Conservation (phyloP, 441 rosid species). For the Metrosideros polymorpha region DNA sequence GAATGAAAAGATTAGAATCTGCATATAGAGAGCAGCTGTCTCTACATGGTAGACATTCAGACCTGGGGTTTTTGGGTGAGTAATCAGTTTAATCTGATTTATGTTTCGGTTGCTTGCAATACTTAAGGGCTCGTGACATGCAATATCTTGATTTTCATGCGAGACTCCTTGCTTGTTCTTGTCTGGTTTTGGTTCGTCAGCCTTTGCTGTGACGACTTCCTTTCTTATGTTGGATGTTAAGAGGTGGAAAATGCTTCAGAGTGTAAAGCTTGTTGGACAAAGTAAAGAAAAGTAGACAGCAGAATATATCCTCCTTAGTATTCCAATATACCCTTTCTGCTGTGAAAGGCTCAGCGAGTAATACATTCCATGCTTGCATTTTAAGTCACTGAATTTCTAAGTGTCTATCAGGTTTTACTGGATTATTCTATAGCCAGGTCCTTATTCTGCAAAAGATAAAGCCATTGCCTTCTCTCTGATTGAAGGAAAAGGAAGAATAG, state of each 20-base stretch:
- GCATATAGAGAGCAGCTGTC: not conserved
- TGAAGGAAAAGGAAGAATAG: not conserved
- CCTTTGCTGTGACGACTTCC: not conserved
- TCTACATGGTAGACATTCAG: not conserved
- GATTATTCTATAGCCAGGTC: not conserved
- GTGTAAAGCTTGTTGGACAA: not conserved
- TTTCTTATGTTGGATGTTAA: not conserved
- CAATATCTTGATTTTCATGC: not conserved
- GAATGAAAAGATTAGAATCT: not conserved
- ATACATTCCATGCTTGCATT: not conserved
- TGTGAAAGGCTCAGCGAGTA: not conserved
- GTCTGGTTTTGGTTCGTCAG: not conserved
- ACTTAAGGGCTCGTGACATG: not conserved
- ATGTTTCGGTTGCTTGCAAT: not conserved
- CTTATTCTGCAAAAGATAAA: not conserved
- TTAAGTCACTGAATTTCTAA: not conserved
- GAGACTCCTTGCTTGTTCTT: not conserved
- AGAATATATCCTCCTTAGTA: not conserved
- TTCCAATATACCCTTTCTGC: not conserved
- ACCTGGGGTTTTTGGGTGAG: not conserved
- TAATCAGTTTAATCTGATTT: not conserved
- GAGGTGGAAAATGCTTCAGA: not conserved
- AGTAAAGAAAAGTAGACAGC: not conserved
- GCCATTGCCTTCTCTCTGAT: not conserved
- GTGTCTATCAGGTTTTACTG: not conserved